Evolutionary conservation across 108 stramenopile species (phyloP).

Genomic region (Seminavis robusta): DNA sequence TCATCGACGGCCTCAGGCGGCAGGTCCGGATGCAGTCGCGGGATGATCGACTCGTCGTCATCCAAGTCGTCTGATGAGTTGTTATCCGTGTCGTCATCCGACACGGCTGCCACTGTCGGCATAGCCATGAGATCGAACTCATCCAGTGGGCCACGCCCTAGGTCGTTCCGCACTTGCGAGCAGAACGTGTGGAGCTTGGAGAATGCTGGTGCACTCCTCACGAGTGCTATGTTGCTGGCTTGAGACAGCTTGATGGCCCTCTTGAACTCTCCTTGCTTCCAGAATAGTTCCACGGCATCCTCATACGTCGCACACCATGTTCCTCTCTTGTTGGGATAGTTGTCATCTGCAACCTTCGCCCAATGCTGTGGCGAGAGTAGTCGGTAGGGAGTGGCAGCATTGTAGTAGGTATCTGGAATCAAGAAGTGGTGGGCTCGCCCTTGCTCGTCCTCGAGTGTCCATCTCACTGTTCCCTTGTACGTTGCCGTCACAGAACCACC

Average conservation of each 20-base stretch:
- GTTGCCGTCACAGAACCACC: conserved; percentile 1
- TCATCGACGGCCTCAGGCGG: not conserved
- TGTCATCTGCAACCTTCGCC: too few relatives aligned
- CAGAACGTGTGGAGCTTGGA: too few relatives aligned
- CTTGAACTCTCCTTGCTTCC: conserved; percentile 1
- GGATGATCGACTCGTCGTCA: not conserved
- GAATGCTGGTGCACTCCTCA: conserved; percentile 3
- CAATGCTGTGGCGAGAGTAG: conserved; percentile 13
- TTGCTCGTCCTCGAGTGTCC: conserved; percentile 6
- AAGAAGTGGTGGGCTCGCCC: conserved; percentile 1
- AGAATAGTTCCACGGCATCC: not conserved
- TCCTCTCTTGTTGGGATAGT: not conserved
- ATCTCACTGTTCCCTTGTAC: conserved; percentile 8
- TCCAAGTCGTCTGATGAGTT: too few relatives aligned
- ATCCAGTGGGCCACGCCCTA: too few relatives aligned
- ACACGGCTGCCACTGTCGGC: too few relatives aligned
- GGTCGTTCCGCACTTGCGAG: too few relatives aligned
- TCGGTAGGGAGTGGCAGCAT: conserved; percentile 1
- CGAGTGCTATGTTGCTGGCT: conserved; percentile 2
- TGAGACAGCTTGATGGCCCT: not conserved
- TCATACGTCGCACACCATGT: not conserved
- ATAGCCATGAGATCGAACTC: too few relatives aligned
- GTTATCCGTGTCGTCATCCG: too few relatives aligned
- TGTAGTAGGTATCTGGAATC: not conserved
- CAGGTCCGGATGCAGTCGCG: not conserved